Conservation (phyloP, 208 protist species). For the Leishmania arabica region DNA sequence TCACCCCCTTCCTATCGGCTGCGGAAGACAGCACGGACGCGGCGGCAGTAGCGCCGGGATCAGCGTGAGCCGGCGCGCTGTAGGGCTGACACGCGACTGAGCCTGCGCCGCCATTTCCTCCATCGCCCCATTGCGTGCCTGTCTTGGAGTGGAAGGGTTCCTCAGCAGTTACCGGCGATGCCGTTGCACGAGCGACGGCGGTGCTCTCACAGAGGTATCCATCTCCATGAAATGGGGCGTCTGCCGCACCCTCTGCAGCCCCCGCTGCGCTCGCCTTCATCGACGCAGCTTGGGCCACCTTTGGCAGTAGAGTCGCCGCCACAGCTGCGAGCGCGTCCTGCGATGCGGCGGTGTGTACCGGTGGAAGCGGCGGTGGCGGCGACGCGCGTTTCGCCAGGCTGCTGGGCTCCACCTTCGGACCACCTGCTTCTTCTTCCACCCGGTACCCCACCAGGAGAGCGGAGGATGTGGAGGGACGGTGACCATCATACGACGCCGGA, state of each 20-base stretch:
- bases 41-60: neutral
- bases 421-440: neutral
- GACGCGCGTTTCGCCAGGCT: neutral
- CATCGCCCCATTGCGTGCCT: too few relatives aligned
- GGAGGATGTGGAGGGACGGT: neutral
- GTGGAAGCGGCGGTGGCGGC: constrained; percentile 8
- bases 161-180: neutral
- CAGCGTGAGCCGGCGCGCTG: neutral
- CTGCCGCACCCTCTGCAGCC: neutral
- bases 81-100: neutral
- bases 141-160: neutral
- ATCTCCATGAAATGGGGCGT: neutral
- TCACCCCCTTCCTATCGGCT: neutral
- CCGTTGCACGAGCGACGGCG: neutral
- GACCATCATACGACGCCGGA: neutral
- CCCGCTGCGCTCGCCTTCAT: neutral
- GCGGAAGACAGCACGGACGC: neutral
- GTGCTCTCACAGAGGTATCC: neutral
- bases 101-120: neutral
- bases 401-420: neutral
- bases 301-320: constrained; percentile 14
- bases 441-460: neutral
- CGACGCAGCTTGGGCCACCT: neutral
- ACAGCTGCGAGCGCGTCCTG: constrained; percentile 11
- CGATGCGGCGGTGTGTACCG: constrained; percentile 11